Evolutionary conservation across 2,329 filamentous ascomycete genomes (phyloP).

Genomic region (Fusarium sp.): DNA sequence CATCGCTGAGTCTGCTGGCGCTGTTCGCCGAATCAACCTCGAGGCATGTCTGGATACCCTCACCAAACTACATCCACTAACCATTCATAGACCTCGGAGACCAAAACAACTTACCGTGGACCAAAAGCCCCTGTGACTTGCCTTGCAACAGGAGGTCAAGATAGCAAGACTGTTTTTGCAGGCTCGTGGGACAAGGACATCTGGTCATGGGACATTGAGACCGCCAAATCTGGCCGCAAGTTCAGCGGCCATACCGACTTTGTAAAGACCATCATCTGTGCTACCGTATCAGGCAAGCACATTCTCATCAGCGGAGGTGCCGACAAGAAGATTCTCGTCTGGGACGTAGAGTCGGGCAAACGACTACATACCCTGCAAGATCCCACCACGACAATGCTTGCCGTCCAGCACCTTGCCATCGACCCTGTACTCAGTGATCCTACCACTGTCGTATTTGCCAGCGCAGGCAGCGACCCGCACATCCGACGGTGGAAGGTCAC

Average conservation of each 20-base stretch:
- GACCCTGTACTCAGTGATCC: conserved; percentile 70
- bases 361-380: conserved; percentile 82
- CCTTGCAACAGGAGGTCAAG: conserved; percentile 70
- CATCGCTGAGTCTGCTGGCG: conserved; percentile 88
- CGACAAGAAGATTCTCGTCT: conserved; percentile 84
- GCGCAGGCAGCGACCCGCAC: conserved; percentile 81
- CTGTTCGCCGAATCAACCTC: conserved; percentile 76
- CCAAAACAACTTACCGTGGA: conserved; percentile 68
- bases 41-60: conserved; percentile 64
- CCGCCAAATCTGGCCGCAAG: conserved; percentile 62
- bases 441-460: conserved; percentile 70
- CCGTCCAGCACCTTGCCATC: conserved; percentile 80
- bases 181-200: conserved; percentile 95
- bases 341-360: conserved; percentile 75
- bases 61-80: conserved; percentile 2
- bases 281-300: conserved; percentile 68
- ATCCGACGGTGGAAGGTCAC: conserved; percentile 81
- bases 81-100: conserved; percentile 43
- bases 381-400: conserved; percentile 74
- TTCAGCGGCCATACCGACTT: conserved; percentile 89
- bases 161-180: conserved; percentile 74
- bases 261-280: conserved; percentile 80
- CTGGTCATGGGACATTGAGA: conserved; percentile 81
- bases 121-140: conserved; percentile 84
- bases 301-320: conserved; percentile 78